These are phyloP conservation scores for Ophiocordyceps sinensis DNA, from an alignment of 2,329 filamentous ascomycete genomes.

Conservation along the genomic window DNA sequence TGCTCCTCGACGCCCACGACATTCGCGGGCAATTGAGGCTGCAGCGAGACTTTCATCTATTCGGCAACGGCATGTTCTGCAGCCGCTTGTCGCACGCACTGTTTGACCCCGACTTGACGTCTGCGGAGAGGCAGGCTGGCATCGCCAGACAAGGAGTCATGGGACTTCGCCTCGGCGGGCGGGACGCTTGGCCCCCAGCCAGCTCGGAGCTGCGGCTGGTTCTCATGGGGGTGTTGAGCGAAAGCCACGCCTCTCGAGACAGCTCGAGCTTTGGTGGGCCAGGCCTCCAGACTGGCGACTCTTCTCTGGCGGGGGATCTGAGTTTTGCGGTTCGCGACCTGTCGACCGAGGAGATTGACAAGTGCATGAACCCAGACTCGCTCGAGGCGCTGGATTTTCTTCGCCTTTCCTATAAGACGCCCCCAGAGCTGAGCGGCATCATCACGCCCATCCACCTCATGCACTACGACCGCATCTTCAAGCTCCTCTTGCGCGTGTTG, in stretches of 20 bases:
- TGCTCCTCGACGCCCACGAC: constrained; percentile 63
- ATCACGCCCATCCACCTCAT: constrained; percentile 56
- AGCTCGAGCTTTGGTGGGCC: constrained; percentile 5
- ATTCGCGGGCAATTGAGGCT: constrained; percentile 58
- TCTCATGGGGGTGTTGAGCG: constrained; percentile 70
- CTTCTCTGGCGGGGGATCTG: constrained; percentile 48
- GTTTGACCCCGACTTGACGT: constrained; percentile 71
- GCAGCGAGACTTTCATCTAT: constrained; percentile 67
- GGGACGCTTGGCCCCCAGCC: constrained; percentile 82
- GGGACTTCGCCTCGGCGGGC: constrained; percentile 68
- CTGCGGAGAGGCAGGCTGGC: constrained; percentile 59
- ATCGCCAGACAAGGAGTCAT: constrained; percentile 58
- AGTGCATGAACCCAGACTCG: constrained; percentile 67
- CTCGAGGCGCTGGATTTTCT: constrained; percentile 90
- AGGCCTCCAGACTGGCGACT: constrained; percentile 14
- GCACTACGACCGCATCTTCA: constrained; percentile 80
- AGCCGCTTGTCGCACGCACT: constrained; percentile 67
- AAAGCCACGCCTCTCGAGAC: constrained; percentile 42
- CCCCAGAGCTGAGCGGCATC: constrained; percentile 54
- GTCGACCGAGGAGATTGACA: constrained; percentile 61
- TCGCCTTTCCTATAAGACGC: constrained; percentile 69
- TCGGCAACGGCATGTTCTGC: constrained; percentile 75
- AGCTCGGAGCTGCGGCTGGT: constrained; percentile 85
- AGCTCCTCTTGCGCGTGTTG: constrained; percentile 58
- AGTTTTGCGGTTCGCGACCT: constrained; percentile 80